Evolutionary conservation across 306 rosid species (phyloP).

Genomic region (Heteromeles arbutifolia): DNA sequence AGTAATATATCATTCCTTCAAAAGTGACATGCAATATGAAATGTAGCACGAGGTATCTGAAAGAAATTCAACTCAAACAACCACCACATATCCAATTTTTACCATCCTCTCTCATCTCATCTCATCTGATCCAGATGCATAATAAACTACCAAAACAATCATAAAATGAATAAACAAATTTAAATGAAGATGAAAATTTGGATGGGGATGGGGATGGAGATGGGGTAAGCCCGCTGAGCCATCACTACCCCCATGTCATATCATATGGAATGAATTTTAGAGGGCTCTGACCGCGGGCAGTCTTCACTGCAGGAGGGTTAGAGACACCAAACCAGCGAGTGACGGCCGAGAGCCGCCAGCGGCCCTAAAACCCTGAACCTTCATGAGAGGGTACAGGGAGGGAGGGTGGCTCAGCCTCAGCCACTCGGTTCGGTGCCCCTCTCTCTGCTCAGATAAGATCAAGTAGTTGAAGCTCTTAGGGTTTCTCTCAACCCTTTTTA

Average conservation of each 20-base stretch:
- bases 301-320: constrained; percentile 29
- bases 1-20: too few relatives aligned
- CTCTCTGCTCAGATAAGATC: constrained; percentile 34
- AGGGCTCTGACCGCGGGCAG: constrained; percentile 48
- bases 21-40: too few relatives aligned
- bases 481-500: constrained; percentile 1
- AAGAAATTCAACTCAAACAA: too few relatives aligned
- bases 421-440: background rate
- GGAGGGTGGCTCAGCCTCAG: constrained; percentile 14
- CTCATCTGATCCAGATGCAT: too few relatives aligned
- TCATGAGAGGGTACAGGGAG: background rate
- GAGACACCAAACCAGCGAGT: background rate
- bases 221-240: constrained; percentile 2
- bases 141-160: too few relatives aligned
- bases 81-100: too few relatives aligned
- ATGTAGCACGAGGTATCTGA: too few relatives aligned
- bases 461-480: constrained; percentile 5
- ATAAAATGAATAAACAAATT: too few relatives aligned
- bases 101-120: too few relatives aligned
- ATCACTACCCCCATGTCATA: constrained; percentile 23
- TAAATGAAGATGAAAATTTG: too few relatives aligned
- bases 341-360: constrained; percentile 20
- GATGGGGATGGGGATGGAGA: too few relatives aligned
- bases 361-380: background rate
- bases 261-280: too few relatives aligned